These are phyloP conservation scores for Diutina scorzettiae DNA, from an alignment of 1,139 yeast species.

Conservation along the genomic window DNA sequence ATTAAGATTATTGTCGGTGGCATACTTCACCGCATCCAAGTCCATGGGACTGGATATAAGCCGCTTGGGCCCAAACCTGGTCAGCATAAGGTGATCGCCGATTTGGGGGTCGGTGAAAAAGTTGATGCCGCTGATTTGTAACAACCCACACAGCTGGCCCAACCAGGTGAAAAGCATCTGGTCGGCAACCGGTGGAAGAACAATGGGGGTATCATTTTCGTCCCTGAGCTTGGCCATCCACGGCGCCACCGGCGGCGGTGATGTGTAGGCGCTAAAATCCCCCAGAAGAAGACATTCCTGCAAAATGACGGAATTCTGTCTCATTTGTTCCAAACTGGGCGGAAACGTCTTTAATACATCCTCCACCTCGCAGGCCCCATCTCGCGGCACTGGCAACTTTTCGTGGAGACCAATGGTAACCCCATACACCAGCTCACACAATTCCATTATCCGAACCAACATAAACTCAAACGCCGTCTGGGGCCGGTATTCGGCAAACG, in stretches of 20 bases:
- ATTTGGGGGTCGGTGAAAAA: constrained; percentile 80
- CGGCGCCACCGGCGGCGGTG: constrained; percentile 5
- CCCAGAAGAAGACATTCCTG: constrained; percentile 17
- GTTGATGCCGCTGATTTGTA: constrained; percentile 62
- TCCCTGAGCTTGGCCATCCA: constrained; percentile 7
- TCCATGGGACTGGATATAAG: constrained; percentile 61
- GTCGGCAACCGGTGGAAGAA: constrained; percentile 11
- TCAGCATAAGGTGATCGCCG: constrained; percentile 52
- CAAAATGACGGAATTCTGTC: constrained; percentile 19
- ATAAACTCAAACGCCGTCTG: constrained; percentile 84
- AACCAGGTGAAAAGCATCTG: constrained; percentile 75
- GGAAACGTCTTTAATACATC: constrained; percentile 42
- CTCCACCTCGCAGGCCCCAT: constrained; percentile 29
- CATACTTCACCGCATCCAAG: constrained; percentile 46
- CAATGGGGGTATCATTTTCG: neutral
- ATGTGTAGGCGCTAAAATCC: constrained; percentile 11
- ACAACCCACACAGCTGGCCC: constrained; percentile 79
- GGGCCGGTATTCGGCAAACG: constrained; percentile 82
- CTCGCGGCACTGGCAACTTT: constrained; percentile 12
- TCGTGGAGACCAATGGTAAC: constrained; percentile 41
- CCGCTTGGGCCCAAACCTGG: constrained; percentile 69
- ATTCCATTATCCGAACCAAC: constrained; percentile 55
- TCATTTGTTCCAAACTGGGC: constrained; percentile 40
- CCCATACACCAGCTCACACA: constrained; percentile 54
- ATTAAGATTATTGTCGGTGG: constrained; percentile 40